Percentiles rank a stretch among this genome's conserved stretches.
phyloP scores from a whole-genome alignment of 768 basidiomycete species.

The Baorangia bicolor region DNA sequence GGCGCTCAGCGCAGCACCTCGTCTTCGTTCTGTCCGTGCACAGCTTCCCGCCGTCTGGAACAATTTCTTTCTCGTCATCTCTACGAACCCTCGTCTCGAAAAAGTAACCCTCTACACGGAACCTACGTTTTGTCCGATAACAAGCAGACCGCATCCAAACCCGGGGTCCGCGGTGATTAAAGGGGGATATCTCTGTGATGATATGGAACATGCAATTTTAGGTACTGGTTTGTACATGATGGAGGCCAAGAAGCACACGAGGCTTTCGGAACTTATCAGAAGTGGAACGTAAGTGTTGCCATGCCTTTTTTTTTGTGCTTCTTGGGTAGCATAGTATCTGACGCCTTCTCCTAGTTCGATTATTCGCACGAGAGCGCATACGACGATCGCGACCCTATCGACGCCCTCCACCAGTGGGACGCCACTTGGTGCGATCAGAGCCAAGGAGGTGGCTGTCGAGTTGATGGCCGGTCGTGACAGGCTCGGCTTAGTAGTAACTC shows the following conservation, averaged over 20 bases:
- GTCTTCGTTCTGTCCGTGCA: conserved; percentile 50
- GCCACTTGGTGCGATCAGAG: conserved; percentile 58
- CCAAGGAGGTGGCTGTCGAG: conserved; percentile 61
- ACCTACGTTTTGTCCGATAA: conserved; percentile 13
- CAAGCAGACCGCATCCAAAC: neutral
- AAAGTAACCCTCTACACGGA: conserved; percentile 41
- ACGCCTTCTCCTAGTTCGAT: conserved; percentile 26
- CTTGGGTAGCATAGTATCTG: conserved; percentile 1
- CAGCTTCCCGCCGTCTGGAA: conserved; percentile 62
- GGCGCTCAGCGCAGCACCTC: conserved; percentile 41
- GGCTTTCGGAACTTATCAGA: conserved; percentile 53
- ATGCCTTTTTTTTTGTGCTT: conserved; percentile 7
- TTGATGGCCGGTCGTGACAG: conserved; percentile 8
- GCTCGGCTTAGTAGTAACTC: neutral
- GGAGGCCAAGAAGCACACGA: conserved; percentile 50
- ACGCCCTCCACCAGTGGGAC: conserved; percentile 16
- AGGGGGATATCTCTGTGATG: conserved; percentile 6
- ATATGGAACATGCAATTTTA: conserved; percentile 35
- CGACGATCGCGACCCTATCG: conserved; percentile 25
- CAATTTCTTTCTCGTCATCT: conserved; percentile 47
- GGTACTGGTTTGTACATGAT: conserved; percentile 57
- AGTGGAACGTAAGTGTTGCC: conserved; percentile 47
- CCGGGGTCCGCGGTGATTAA: conserved; percentile 13
- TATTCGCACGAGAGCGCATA: conserved; percentile 38
- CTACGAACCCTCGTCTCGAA: conserved; percentile 47